Percentiles rank a stretch among this genome's conserved stretches.
Evolutionary conservation across 2,329 filamentous ascomycete species (phyloP).

Genomic region (Ophiostoma triangulosporum): DNA sequence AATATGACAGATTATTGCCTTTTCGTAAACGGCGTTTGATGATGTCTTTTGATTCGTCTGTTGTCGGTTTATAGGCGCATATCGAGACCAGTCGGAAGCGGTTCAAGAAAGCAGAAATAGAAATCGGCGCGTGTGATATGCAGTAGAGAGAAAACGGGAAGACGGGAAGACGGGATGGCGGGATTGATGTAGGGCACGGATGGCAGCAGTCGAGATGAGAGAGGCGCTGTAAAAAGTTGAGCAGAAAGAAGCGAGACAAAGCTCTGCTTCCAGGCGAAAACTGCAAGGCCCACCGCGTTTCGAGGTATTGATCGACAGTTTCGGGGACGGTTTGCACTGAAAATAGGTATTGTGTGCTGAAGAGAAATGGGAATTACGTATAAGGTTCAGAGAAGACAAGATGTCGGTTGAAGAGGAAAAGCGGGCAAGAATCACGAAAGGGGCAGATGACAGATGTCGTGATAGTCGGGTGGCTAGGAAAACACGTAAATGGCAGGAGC

Average conservation of each 20-base stretch:
- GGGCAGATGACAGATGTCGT: not conserved
- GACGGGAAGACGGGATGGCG: not conserved
- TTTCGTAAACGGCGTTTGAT: not conserved
- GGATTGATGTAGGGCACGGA: not conserved
- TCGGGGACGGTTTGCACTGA: constrained; percentile 18
- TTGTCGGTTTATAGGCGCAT: constrained; percentile 7
- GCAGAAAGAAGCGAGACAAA: not conserved
- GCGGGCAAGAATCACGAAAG: not conserved
- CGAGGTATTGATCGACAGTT: constrained; percentile 27
- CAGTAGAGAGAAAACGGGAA: not conserved
- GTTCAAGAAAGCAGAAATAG: not conserved
- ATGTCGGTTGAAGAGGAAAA: not conserved
- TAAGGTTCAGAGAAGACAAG: not conserved
- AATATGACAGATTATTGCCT: not conserved
- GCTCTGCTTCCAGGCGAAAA: constrained; percentile 9
- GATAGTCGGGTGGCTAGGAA: not conserved
- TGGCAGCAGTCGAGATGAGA: no score
- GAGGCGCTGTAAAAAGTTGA: not conserved
- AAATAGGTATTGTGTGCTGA: not conserved
- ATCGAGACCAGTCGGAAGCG: constrained; percentile 12
- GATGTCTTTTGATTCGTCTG: not conserved
- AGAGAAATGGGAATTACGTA: not conserved
- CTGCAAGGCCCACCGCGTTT: constrained; percentile 17
- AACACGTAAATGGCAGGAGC: not conserved
- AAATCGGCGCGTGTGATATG: not conserved